Conservation (phyloP, 768 basidiomycete species). For the Suillus brevipes region DNA sequence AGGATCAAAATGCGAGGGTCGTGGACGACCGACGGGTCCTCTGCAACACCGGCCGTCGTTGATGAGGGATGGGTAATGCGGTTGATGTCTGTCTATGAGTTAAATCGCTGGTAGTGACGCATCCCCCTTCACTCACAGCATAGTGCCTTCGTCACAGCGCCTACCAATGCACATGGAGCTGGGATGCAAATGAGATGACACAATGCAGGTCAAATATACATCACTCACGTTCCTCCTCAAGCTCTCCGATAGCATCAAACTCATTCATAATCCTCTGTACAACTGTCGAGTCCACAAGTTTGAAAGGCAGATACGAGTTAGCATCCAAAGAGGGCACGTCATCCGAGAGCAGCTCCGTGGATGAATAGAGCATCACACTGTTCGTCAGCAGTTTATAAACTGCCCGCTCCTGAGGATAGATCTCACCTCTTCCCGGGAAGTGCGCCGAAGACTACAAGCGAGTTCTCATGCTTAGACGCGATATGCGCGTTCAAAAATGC, state of each 20-base stretch:
- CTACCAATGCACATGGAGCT: constrained; percentile 76
- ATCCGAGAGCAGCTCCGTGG: constrained; percentile 47
- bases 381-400: constrained; percentile 6
- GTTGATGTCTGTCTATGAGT: constrained; percentile 62
- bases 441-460: constrained; percentile 89
- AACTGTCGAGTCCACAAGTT: constrained; percentile 68
- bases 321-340: constrained; percentile 52
- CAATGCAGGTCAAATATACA: constrained; percentile 12
- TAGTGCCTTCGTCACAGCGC: constrained; percentile 87
- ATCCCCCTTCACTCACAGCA: constrained; percentile 60
- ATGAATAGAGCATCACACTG: constrained; percentile 80
- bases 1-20: constrained; percentile 73
- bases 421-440: constrained; percentile 78
- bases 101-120: constrained; percentile 22
- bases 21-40: constrained; percentile 34
- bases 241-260: constrained; percentile 51
- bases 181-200: constrained; percentile 9
- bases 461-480: constrained; percentile 88
- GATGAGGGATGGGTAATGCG: constrained; percentile 44
- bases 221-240: constrained; percentile 56
- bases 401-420: constrained; percentile 5
- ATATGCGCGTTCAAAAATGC: constrained; percentile 93
- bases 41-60: constrained; percentile 27
- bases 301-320: constrained; percentile 85
- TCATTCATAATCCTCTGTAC: constrained; percentile 61